These are phyloP conservation scores for Aspergillus bridgeri DNA, from an alignment of 495 filamentous ascomycete species.

Conservation along the genomic window DNA sequence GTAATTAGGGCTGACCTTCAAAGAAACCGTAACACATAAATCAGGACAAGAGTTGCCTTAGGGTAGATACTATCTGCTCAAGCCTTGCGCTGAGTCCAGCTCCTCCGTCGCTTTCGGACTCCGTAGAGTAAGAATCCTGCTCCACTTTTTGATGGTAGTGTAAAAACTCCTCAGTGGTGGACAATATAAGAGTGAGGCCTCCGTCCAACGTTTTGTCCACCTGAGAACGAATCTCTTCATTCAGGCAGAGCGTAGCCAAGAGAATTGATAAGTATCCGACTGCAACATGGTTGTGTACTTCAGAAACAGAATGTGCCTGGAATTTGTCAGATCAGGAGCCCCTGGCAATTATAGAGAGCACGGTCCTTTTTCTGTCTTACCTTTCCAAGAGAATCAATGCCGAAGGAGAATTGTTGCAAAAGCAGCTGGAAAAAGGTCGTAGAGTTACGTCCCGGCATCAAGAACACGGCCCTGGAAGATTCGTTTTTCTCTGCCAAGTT, in stretches of 20 bases:
- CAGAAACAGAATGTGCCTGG: constrained; percentile 80
- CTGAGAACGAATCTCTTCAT: constrained; percentile 45
- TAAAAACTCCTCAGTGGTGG: constrained; percentile 83
- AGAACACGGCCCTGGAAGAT: constrained; percentile 42
- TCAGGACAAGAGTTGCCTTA: constrained; percentile 18
- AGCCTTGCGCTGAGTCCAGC: constrained; percentile 58
- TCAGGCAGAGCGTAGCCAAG: constrained; percentile 72
- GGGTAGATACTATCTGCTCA: constrained; percentile 41
- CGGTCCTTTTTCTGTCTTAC: no score
- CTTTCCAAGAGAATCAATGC: constrained; percentile 41
- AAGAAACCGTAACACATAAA: no score
- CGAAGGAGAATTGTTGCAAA: constrained; percentile 38
- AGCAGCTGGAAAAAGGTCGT: constrained; percentile 40
- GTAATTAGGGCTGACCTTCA: no score
- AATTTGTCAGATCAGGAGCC: constrained; percentile 9
- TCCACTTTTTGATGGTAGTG: constrained; percentile 74
- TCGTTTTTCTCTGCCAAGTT: constrained; percentile 81
- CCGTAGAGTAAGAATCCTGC: constrained; percentile 23
- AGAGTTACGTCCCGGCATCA: constrained; percentile 19
- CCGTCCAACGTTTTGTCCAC: constrained; percentile 53
- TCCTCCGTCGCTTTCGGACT: constrained; percentile 29
- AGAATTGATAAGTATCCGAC: constrained; percentile 88
- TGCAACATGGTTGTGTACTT: constrained; percentile 81
- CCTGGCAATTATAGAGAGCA: background rate
- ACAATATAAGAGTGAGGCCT: constrained; percentile 61